These are phyloP conservation scores for Musa beccarii DNA, from an alignment of 176 grass and related monocot species.

Conservation along the genomic window DNA sequence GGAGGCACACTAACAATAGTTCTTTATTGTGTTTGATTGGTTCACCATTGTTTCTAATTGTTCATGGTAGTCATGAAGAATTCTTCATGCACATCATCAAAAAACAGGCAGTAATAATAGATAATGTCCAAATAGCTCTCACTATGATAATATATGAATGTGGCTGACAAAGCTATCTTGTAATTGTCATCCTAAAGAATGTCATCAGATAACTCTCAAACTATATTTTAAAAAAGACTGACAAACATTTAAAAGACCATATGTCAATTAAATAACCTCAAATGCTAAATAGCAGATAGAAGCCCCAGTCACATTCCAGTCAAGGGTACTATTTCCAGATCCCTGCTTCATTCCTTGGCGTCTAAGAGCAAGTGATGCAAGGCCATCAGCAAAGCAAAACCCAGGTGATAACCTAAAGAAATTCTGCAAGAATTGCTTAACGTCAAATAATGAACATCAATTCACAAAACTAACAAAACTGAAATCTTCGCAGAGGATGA, in stretches of 20 bases:
- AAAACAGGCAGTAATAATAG: too few species aligned
- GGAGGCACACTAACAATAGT: too few species aligned
- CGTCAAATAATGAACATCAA: background rate
- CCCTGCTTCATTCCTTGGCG: conserved; percentile 33
- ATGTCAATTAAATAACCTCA: conserved; percentile 17
- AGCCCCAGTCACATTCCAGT: conserved; percentile 48
- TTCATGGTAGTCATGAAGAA: too few species aligned
- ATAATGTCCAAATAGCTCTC: too few species aligned
- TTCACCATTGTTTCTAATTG: too few species aligned
- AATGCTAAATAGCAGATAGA: conserved; percentile 45
- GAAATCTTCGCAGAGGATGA: background rate
- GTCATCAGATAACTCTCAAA: too few species aligned
- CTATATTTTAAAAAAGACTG: background rate
- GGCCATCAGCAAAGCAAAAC: conserved; percentile 43
- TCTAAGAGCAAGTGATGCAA: conserved; percentile 43
- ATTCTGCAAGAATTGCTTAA: conserved; percentile 23
- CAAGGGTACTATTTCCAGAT: conserved; percentile 23
- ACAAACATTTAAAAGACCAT: background rate
- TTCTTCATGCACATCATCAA: too few species aligned
- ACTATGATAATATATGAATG: too few species aligned
- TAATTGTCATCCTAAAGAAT: too few species aligned
- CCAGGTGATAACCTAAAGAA: conserved; percentile 43
- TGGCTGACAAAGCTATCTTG: too few species aligned
- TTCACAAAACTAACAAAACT: background rate
- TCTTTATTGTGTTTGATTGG: too few species aligned